A percentile compares a stretch with the other conserved stretches of the same genome.
phyloP scores from a whole-genome alignment of 495 filamentous ascomycete genomes.

The Usnea hakonensis region DNA sequence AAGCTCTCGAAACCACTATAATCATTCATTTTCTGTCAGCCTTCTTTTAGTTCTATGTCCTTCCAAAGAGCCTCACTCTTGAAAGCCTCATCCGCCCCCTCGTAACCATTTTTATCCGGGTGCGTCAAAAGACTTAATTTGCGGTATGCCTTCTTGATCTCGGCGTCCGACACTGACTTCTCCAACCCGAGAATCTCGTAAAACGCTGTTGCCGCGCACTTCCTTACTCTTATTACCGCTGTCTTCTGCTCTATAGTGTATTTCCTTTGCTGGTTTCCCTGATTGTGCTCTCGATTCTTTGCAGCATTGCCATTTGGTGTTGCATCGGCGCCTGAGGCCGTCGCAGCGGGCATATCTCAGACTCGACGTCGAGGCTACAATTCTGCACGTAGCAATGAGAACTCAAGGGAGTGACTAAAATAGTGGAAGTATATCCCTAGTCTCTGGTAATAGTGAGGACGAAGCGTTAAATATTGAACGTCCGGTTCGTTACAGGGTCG shows the following conservation, averaged over 20 bases:
- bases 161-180: constrained; percentile 62
- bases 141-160: constrained; percentile 96
- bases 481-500: not conserved
- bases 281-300: constrained; percentile 77
- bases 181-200: constrained; percentile 87
- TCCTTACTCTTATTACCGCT: constrained; percentile 77
- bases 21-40: constrained; percentile 13
- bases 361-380: not conserved
- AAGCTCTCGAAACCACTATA: constrained; percentile 83
- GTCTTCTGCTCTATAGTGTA: constrained; percentile 85
- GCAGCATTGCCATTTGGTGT: constrained; percentile 48
- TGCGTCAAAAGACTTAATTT: constrained; percentile 89
- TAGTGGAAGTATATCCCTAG: not conserved
- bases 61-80: constrained; percentile 55
- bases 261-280: constrained; percentile 84
- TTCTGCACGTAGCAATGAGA: not conserved
- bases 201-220: constrained; percentile 76
- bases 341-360: constrained; percentile 62
- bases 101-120: constrained; percentile 98
- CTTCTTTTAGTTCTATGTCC: not conserved
- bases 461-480: not conserved
- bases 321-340: constrained; percentile 64
- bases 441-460: not conserved
- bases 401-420: not conserved
- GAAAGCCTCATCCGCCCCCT: constrained; percentile 93